Percentiles rank a stretch among this genome's conserved stretches.
Evolutionary conservation across 2,329 filamentous ascomycete genomes (phyloP).

Genomic region (Trichophyton simii): DNA sequence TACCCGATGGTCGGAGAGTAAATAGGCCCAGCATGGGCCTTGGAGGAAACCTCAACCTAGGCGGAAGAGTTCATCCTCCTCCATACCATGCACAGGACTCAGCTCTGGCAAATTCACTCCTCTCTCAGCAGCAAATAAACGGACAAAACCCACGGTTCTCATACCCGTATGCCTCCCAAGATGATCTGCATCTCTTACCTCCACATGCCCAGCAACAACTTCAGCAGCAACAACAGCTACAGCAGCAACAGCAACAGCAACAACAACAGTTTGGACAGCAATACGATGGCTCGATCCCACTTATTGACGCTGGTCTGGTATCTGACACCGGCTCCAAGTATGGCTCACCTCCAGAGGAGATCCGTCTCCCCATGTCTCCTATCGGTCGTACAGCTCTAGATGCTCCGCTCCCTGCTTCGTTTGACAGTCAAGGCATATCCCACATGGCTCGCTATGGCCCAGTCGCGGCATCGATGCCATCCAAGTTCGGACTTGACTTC

Average conservation of each 20-base stretch:
- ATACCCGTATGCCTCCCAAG: constrained; percentile 30
- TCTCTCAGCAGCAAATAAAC: constrained; percentile 45
- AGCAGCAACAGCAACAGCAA: constrained; percentile 10
- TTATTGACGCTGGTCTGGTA: constrained; percentile 47
- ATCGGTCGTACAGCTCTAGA: constrained; percentile 70
- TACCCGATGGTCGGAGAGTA: constrained; percentile 83
- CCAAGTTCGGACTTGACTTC: constrained; percentile 71
- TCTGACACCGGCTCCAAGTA: constrained; percentile 53
- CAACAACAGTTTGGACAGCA: constrained; percentile 7
- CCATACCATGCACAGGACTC: constrained; percentile 53
- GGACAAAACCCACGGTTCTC: constrained; percentile 35
- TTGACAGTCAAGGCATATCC: constrained; percentile 91
- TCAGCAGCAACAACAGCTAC: neutral
- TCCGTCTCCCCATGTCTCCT: constrained; percentile 69
- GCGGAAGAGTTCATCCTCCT: constrained; percentile 54
- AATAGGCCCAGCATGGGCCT: constrained; percentile 52
- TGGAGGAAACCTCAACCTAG: constrained; percentile 46
- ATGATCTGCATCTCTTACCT: constrained; percentile 30
- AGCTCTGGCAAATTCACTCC: constrained; percentile 61
- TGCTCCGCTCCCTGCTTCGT: constrained; percentile 82
- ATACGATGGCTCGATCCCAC: constrained; percentile 39
- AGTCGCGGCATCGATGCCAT: constrained; percentile 83
- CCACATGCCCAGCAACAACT: constrained; percentile 17
- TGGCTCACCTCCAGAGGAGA: constrained; percentile 70
- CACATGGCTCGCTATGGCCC: constrained; percentile 81